Percentiles rank a stretch among this genome's conserved stretches.
These are phyloP conservation scores for Eutrema japonicum DNA, from an alignment of 345 rosid species.

Conservation along the genomic window DNA sequence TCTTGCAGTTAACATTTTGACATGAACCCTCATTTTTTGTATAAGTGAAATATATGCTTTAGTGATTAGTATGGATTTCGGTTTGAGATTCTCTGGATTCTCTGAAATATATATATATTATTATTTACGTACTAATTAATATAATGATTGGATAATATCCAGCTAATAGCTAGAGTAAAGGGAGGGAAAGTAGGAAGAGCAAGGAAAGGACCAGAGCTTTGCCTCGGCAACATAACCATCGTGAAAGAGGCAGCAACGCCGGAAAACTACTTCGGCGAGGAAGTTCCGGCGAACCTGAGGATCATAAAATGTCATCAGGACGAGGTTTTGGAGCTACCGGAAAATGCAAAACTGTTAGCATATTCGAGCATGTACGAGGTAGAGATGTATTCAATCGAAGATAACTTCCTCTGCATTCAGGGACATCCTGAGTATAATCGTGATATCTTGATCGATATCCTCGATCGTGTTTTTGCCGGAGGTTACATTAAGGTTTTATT, in stretches of 20 bases:
- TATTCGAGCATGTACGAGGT: conserved; percentile 76
- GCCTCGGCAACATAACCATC: conserved; percentile 64
- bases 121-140: background rate
- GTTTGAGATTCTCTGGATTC: no score
- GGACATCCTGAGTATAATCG: conserved; percentile 89
- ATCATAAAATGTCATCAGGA: conserved; percentile 81
- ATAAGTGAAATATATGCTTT: background rate
- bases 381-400: conserved; percentile 48
- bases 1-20: conserved; percentile 2
- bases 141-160: conserved; percentile 3
- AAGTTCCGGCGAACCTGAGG: conserved; percentile 50
- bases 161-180: conserved; percentile 76
- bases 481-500: conserved; percentile 53
- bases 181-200: conserved; percentile 80
- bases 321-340: conserved; percentile 80
- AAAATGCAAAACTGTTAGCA: conserved; percentile 67
- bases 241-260: conserved; percentile 49
- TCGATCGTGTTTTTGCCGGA: conserved; percentile 64
- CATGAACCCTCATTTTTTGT: background rate
- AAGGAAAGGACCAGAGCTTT: conserved; percentile 70
- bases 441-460: conserved; percentile 65
- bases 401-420: conserved; percentile 74
- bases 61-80: no score
- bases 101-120: no score
- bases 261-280: conserved; percentile 44